Percentiles rank a stretch among this genome's conserved stretches.
phyloP scores from a whole-genome alignment of 306 rosid species.

The Prunus dulcis region DNA sequence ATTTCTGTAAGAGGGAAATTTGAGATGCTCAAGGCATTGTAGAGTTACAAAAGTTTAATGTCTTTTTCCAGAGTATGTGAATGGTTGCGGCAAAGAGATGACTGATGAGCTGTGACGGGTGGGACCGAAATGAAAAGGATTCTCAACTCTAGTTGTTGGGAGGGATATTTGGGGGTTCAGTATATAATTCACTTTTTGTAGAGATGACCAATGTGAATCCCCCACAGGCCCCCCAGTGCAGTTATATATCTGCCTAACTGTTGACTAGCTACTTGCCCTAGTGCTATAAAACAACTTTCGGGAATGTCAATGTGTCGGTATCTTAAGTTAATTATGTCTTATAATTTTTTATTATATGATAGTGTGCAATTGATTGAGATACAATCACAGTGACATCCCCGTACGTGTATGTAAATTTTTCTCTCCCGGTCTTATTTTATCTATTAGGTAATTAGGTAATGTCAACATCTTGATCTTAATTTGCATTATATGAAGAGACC shows the following conservation, averaged over 20 bases:
- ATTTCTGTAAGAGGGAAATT: conserved; percentile 30
- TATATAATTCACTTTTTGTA: background rate
- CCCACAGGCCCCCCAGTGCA: background rate
- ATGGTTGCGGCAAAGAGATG: conserved; percentile 36
- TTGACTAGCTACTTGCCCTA: background rate
- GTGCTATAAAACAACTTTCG: no score
- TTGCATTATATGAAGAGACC: background rate
- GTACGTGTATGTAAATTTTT: no score
- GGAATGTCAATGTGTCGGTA: no score
- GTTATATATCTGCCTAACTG: background rate
- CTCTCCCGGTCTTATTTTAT: no score
- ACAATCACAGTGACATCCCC: no score
- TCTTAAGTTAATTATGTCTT: no score
- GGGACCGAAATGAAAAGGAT: conserved; percentile 35
- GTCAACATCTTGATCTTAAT: no score
- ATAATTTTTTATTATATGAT: no score
- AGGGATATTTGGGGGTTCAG: background rate
- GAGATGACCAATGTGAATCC: background rate
- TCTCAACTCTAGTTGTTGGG: background rate
- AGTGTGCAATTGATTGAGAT: no score
- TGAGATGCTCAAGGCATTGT: conserved; percentile 41
- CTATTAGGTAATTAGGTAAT: no score
- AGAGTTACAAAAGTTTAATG: conserved; percentile 26
- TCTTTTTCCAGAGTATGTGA: conserved; percentile 27
- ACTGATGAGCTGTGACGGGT: conserved; percentile 22